Conservation (phyloP, 176 grass and related monocot genomes). For the Alopecurus myosuroides region DNA sequence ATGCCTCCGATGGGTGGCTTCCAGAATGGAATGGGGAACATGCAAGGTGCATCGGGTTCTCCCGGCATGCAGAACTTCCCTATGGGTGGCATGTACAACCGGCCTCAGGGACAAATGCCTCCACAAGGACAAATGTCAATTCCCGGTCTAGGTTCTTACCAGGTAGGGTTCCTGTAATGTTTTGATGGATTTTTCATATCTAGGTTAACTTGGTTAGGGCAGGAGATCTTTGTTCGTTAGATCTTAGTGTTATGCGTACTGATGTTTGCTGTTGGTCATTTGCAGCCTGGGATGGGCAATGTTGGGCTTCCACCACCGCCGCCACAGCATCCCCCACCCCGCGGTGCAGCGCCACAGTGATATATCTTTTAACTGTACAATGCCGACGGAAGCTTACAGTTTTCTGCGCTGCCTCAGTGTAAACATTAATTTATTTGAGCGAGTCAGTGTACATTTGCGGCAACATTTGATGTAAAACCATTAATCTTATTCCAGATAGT, state of each 20-base stretch:
- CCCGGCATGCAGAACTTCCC: constrained; percentile 74
- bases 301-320: constrained; percentile 58
- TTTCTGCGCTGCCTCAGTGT: neutral
- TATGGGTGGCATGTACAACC: constrained; percentile 77
- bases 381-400: neutral
- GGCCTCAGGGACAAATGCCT: constrained; percentile 68
- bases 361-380: neutral
- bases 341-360: constrained; percentile 59
- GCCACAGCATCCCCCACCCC: constrained; percentile 46
- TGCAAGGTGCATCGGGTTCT: constrained; percentile 53
- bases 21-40: constrained; percentile 64
- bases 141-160: constrained; percentile 75
- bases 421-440: neutral
- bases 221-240: neutral
- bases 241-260: neutral
- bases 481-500: neutral
- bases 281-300: constrained; percentile 74
- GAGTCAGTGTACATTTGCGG: neutral
- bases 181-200: neutral
- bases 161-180: constrained; percentile 28
- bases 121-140: constrained; percentile 70
- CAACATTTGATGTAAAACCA: neutral
- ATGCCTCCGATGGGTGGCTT: constrained; percentile 77
- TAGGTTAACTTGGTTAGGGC: neutral
- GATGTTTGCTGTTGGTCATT: constrained; percentile 8